Base-by-base conservation (phyloP, 805 yeast species). In the Candida cerambycidarum region DNA sequence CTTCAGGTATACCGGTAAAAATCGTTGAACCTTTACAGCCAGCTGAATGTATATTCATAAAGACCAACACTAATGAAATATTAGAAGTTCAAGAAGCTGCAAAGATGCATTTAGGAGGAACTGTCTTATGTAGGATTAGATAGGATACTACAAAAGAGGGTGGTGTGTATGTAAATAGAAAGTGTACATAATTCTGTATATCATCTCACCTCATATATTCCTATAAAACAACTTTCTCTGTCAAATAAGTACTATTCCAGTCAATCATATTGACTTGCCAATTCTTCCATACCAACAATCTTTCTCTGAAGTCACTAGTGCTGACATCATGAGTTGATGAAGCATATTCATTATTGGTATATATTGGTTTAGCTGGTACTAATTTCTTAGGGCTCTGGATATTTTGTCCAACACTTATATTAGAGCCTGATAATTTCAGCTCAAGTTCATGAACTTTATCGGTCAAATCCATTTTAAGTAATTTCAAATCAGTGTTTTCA, bases 11-110 rank as follows among this genome's bases (percentile, higher is more conserved):
- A 46, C 75, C 80, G 9, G 83, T 87, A 18, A 79, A 95, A 67
- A 73, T 79, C 51, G 81, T 92, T 45, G 76, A 78, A 54, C 95
- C 97, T 0, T 66, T 88, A 39, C 87, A 83, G 57, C 95, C 97
- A 0, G 96, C 96, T 29, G 99, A 93, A 62, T 76, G 86, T 45
- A 80, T 89, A 46, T 80, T 93, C 54, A 77, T 93, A 24, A 73
- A 75, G 51, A 67, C 78, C 1, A 69, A 69, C 19, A 45, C 47
- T 6, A 47, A 50, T 6, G 73, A 74, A 15, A 75, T 90, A 30
- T 68, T 86, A 47, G 96, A 89, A 53, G 69, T 90, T 43, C 87
- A 84, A 55, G 96, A 92, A 55, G 98, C 97, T 28, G 85, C 92
- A 17, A 76, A 79, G 47, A 82, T 78, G 58, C 78, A 81, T 42